phyloP scores from a whole-genome alignment of 208 protist species.

The Leishmania turanica region DNA sequence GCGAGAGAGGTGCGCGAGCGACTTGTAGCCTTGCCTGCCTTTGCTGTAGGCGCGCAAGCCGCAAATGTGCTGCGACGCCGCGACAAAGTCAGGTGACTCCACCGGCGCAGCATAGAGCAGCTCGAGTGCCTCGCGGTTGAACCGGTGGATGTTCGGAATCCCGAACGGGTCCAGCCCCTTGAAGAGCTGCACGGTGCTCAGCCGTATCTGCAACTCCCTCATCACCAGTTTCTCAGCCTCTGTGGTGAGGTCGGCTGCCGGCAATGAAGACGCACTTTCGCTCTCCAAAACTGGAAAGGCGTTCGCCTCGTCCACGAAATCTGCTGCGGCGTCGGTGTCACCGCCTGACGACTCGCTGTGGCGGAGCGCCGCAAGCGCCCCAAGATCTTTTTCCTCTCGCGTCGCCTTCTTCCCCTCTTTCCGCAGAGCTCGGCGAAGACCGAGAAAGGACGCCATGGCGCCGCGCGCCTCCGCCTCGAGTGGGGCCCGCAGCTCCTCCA shows the following conservation, averaged over 20 bases:
- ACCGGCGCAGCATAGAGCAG: conserved; percentile 44
- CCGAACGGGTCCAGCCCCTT: conserved; percentile 54
- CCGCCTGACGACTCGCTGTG: neutral
- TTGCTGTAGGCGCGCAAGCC: conserved; percentile 48
- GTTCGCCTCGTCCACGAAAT: neutral
- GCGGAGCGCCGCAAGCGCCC: no score
- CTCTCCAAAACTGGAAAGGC: neutral
- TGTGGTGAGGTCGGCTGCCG: neutral
- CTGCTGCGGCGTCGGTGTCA: neutral
- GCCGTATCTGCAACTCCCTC: conserved; percentile 43
- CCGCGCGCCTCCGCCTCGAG: conserved; percentile 12
- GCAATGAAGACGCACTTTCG: neutral
- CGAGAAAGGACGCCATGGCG: conserved; percentile 10
- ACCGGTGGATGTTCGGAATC: conserved; percentile 64
- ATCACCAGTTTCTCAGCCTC: conserved; percentile 21
- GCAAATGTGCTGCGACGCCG: conserved; percentile 32
- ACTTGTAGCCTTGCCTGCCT: conserved; percentile 50
- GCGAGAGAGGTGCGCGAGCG: conserved; percentile 39
- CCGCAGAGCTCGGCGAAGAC: conserved; percentile 11
- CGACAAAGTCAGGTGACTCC: conserved; percentile 39
- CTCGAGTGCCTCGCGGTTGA: conserved; percentile 33
- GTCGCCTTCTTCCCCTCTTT: neutral
- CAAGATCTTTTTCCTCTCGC: no score
- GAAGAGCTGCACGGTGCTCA: conserved; percentile 27
- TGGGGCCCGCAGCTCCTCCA: conserved; percentile 30